Conservation (phyloP, 2,329 filamentous ascomycete species). For the Venturiaceae sp. region DNA sequence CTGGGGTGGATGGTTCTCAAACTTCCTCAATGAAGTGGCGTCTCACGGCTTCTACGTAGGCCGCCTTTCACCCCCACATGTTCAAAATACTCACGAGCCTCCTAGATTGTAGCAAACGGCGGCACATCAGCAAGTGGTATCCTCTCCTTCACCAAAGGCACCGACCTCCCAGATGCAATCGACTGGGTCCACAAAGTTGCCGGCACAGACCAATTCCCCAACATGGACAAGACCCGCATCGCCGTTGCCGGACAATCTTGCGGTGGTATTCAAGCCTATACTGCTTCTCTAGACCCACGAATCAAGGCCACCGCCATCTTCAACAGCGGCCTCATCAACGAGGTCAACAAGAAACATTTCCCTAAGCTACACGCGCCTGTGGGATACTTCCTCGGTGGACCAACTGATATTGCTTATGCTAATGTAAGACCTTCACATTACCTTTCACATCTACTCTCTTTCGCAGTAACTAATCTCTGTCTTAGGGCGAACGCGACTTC, state of each 20-base stretch:
- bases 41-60: too few species aligned
- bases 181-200: neutral
- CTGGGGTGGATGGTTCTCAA: too few species aligned
- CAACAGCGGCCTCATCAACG: neutral
- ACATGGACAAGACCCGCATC: neutral
- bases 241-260: neutral
- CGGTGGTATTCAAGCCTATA: neutral
- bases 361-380: neutral
- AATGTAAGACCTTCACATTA: too few species aligned
- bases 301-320: neutral
- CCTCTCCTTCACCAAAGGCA: neutral
- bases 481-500: too few species aligned
- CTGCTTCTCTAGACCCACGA: neutral
- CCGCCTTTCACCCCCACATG: too few species aligned
- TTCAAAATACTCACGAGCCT: too few species aligned
- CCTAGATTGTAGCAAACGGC: too few species aligned
- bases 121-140: too few species aligned
- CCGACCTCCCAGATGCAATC: neutral
- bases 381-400: neutral
- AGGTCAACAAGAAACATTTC: neutral
- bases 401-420: neutral
- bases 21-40: too few species aligned
- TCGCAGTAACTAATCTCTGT: too few species aligned
- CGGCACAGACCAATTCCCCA: neutral
- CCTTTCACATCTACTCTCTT: too few species aligned